Evolutionary conservation across 148 eudicot species (phyloP).

Genomic region (Tetragonia tetragonoides): DNA sequence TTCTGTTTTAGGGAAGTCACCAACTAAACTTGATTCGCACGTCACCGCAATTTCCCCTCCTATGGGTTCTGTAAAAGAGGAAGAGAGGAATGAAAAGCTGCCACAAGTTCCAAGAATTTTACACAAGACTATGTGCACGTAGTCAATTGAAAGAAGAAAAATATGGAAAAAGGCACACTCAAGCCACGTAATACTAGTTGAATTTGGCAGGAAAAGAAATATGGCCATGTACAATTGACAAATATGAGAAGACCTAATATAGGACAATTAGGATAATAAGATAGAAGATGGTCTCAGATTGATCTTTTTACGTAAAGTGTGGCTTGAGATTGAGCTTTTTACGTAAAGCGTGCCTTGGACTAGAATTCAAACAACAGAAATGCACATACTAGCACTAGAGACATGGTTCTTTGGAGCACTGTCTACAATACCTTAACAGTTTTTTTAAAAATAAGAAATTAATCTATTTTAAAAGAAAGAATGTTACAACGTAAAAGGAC

Average conservation of each 20-base stretch:
- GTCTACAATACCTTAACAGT: no score
- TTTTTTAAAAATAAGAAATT: no score
- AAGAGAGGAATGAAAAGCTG: constrained; percentile 3
- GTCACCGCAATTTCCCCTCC: constrained; percentile 82
- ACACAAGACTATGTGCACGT: neutral
- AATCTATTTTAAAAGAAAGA: no score
- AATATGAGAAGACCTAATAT: neutral
- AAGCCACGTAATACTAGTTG: neutral
- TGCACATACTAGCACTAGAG: neutral
- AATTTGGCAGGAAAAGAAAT: neutral
- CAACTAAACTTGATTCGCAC: constrained; percentile 55
- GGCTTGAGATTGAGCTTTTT: neutral
- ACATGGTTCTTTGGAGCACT: neutral
- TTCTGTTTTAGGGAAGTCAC: constrained; percentile 47
- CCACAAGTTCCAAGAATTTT: neutral
- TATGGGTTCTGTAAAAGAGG: constrained; percentile 63
- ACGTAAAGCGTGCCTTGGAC: neutral
- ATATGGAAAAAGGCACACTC: neutral
- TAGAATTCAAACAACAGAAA: neutral
- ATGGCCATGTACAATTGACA: neutral
- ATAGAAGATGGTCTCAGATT: neutral
- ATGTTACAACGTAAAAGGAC: no score
- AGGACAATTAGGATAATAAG: neutral
- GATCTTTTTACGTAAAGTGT: no score
- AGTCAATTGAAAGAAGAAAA: neutral